Evolutionary conservation across 2,329 filamentous ascomycete species (phyloP), one percentile per base, ranked within the genome.

Genomic region (Epichloe uncinata): DNA sequence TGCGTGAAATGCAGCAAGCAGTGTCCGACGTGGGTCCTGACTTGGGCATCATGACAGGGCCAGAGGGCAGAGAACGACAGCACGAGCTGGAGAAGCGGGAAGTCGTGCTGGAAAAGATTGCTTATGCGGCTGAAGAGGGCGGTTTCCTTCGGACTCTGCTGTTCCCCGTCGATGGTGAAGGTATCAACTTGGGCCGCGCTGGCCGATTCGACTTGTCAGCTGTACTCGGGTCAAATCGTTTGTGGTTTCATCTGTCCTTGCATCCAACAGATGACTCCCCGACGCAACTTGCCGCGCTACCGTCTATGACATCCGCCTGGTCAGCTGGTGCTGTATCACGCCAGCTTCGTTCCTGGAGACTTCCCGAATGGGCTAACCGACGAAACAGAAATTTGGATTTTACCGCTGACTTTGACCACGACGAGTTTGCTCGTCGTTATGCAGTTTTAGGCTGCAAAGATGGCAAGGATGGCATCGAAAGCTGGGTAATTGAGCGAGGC

Each of bases 281-380:
- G 0, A 79, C 82, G 7, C 83, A 77, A 51, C 70, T 96, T 20
- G 84, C 85, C n/a, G 78, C 80, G 18, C 71, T 87, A 20, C 77
- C 82, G 0, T 79, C 85, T 0, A 75, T 83, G 36, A 86, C 81
- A n/a, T 85, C 87, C 2, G 81, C 85, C 1, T 98, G 93, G 93
- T 95, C 91, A 45, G 93, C 93, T 1, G 89, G 88, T 22, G 83
- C 86, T 2, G 85, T 98, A 0, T 98, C 93, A 2, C 84, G 89
- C 51, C 93, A 98, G 66, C 78, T 98, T 16, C 86, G 93, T 16
- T 80, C 89, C 3, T 98, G 93, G 91, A 81, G 93, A 60, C 73
- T 98, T 15, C 85, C 93, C 0, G 93, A 98, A 65, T 98, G 93
- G 93, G 87, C 90, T 1, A 98, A 97, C 63, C 82, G 91, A 50